phyloP scores from a whole-genome alignment of 495 filamentous ascomycete species.

The Penicillium egyptiacum region DNA sequence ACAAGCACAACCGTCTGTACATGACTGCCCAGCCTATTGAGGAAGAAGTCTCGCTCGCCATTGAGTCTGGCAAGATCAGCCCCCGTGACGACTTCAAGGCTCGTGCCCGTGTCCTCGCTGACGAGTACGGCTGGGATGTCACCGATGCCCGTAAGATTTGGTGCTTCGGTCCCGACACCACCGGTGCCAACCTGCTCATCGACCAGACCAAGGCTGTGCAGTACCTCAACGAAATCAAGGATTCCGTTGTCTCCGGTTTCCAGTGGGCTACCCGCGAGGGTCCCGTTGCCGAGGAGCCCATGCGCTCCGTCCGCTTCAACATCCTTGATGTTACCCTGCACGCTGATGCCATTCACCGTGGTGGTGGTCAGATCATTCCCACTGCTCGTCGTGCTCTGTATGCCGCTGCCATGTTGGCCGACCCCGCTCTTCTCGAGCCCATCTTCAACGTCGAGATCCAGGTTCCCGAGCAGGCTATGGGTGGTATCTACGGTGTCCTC shows the following conservation, averaged over 20 bases:
- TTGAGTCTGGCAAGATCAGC: constrained; percentile 87
- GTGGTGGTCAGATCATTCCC: constrained; percentile 98
- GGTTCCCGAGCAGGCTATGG: constrained; percentile 98
- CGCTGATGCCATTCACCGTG: constrained; percentile 99
- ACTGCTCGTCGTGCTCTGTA: constrained; percentile 97
- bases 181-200: constrained; percentile 95
- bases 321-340: constrained; percentile 99
- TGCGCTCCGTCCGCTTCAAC: constrained; percentile 97
- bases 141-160: constrained; percentile 99
- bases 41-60: constrained; percentile 87
- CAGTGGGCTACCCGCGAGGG: constrained; percentile 99
- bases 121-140: constrained; percentile 99
- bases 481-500: constrained; percentile 99
- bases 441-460: constrained; percentile 99
- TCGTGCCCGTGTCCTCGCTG: constrained; percentile 92
- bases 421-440: constrained; percentile 89
- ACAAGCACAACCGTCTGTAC: constrained; percentile 99
- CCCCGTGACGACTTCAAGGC: constrained; percentile 99
- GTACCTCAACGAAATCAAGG: constrained; percentile 99
- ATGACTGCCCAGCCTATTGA: constrained; percentile 83
- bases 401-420: constrained; percentile 85
- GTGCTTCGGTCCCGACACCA: constrained; percentile 98
- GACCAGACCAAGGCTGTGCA: constrained; percentile 99
- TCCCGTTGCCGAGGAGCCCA: constrained; percentile 95
- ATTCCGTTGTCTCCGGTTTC: constrained; percentile 99